phyloP scores from a whole-genome alignment of 371 early-diverging fungal genomes.

The Nematocida ironsii region DNA sequence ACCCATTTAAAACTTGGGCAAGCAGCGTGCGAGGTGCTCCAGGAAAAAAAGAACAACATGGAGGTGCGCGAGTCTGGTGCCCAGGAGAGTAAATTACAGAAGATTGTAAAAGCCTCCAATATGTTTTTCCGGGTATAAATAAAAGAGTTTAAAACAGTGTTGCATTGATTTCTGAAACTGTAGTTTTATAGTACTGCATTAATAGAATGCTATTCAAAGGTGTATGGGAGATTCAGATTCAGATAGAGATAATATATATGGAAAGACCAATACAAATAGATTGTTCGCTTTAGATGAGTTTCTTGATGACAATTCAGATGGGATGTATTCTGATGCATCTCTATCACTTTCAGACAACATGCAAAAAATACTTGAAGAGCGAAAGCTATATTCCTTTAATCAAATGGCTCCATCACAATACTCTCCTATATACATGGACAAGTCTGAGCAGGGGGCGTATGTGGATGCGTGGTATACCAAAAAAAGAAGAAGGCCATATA shows the following conservation, averaged over 20 bases:
- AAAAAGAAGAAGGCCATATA: constrained; percentile 65
- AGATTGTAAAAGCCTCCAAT: constrained; percentile 37
- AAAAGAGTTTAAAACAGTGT: constrained; percentile 19
- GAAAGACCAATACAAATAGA: constrained; percentile 23
- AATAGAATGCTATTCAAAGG: constrained; percentile 27
- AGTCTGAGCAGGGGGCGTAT: constrained; percentile 1
- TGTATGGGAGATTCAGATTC: constrained; percentile 35
- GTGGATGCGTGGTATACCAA: constrained; percentile 64
- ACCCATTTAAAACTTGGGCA: constrained; percentile 17
- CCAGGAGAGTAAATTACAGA: constrained; percentile 16
- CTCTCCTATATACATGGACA: not conserved
- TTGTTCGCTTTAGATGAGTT: constrained; percentile 50
- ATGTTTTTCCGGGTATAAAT: constrained; percentile 57
- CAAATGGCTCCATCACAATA: not conserved
- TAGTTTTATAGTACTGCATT: constrained; percentile 49
- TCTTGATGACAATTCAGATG: constrained; percentile 28
- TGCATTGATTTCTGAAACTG: constrained; percentile 38
- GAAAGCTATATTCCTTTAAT: constrained; percentile 44
- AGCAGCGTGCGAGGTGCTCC: constrained; percentile 16
- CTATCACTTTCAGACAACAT: constrained; percentile 28
- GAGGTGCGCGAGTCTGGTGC: not conserved
- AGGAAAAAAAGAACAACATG: not conserved
- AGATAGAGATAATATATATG: constrained; percentile 21
- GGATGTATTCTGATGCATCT: constrained; percentile 13
- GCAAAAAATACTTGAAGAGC: constrained; percentile 39